phyloP scores from a whole-genome alignment of 2,329 filamentous ascomycete species.

The Chrysoporthe cubensis region DNA sequence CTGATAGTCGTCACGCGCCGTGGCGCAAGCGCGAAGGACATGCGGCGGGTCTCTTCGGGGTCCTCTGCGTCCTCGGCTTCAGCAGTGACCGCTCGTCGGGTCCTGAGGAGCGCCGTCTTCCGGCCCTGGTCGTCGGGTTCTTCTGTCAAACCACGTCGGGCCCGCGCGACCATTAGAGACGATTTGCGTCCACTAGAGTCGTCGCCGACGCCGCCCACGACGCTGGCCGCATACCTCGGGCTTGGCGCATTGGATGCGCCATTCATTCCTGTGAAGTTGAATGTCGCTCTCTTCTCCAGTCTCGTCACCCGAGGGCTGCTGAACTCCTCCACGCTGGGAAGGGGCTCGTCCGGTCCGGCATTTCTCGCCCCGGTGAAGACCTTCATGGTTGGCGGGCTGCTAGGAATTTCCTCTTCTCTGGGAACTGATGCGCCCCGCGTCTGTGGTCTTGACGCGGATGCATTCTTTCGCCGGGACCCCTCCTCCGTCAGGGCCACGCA shows the following conservation, averaged over 20 bases:
- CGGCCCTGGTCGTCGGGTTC: slow-evolving; percentile 49
- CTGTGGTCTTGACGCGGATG: slow-evolving; percentile 30
- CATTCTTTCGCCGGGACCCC: slow-evolving; percentile 41
- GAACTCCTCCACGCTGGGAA: slow-evolving; percentile 40
- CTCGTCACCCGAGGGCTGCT: slow-evolving; percentile 54
- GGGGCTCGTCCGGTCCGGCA: slow-evolving; percentile 44
- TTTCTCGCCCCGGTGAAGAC: slow-evolving; percentile 47
- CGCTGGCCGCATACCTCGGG: slow-evolving; percentile 43
- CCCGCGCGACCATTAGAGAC: slow-evolving; percentile 49
- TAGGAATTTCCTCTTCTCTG: slow-evolving; percentile 35
- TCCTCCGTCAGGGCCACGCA: slow-evolving; percentile 81
- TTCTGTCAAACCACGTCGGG: slow-evolving; percentile 53
- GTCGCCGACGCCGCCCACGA: slow-evolving; percentile 44
- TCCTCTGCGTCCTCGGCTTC: slow-evolving; percentile 50
- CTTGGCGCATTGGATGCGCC: slow-evolving; percentile 44
- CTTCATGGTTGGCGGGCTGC: slow-evolving; percentile 52
- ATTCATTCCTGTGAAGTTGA: slow-evolving; percentile 41
- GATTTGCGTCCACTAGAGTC: slow-evolving; percentile 52
- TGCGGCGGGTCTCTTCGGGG: slow-evolving; percentile 33
- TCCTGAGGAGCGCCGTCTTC: slow-evolving; percentile 53
- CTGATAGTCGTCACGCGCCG: slow-evolving; percentile 46
- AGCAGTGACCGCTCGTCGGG: slow-evolving; percentile 51
- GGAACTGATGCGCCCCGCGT: slow-evolving; percentile 29
- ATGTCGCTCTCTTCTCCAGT: slow-evolving; percentile 56
- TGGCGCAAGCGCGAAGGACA: slow-evolving; percentile 49